phyloP scores from a whole-genome alignment of 371 early-diverging fungal species.

The Funneliformis caledonium region DNA sequence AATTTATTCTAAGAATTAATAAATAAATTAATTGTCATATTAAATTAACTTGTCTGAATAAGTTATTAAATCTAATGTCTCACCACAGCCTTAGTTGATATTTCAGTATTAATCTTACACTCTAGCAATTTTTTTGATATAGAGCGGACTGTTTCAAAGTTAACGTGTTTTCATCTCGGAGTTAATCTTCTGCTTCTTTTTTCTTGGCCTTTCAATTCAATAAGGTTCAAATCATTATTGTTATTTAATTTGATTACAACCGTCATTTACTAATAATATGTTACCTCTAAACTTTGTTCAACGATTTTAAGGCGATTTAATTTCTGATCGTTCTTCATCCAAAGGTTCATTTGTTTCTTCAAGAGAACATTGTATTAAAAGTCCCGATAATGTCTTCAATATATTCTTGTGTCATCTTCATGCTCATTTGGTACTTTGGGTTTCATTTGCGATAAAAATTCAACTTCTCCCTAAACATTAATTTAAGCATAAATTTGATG shows the following conservation, averaged over 20 bases:
- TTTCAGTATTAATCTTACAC: no score
- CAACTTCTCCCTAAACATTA: slow-evolving; percentile 71
- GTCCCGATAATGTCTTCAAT: slow-evolving; percentile 99
- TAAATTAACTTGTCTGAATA: neutral
- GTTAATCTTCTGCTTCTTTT: slow-evolving; percentile 67
- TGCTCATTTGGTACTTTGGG: slow-evolving; percentile 92
- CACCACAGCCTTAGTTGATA: slow-evolving; percentile 45
- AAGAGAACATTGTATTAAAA: slow-evolving; percentile 52
- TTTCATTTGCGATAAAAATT: slow-evolving; percentile 99
- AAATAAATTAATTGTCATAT: no score
- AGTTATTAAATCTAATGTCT: neutral
- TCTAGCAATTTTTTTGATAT: slow-evolving; percentile 62
- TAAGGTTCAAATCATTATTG: neutral
- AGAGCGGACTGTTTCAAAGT: slow-evolving; percentile 59
- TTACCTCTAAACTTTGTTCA: slow-evolving; percentile 42
- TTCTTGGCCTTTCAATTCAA: slow-evolving; percentile 65
- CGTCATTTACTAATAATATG: neutral
- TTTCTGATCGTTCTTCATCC: slow-evolving; percentile 75
- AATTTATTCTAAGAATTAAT: neutral
- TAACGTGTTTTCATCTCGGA: slow-evolving; percentile 54
- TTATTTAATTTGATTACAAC: neutral
- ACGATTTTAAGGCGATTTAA: slow-evolving; percentile 76
- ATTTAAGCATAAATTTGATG: no score
- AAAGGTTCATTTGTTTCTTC: slow-evolving; percentile 59
- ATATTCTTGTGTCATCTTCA: slow-evolving; percentile 97